These are phyloP conservation scores for Fusarium sp. DNA, from an alignment of 2,329 filamentous ascomycete species.

Conservation along the genomic window DNA sequence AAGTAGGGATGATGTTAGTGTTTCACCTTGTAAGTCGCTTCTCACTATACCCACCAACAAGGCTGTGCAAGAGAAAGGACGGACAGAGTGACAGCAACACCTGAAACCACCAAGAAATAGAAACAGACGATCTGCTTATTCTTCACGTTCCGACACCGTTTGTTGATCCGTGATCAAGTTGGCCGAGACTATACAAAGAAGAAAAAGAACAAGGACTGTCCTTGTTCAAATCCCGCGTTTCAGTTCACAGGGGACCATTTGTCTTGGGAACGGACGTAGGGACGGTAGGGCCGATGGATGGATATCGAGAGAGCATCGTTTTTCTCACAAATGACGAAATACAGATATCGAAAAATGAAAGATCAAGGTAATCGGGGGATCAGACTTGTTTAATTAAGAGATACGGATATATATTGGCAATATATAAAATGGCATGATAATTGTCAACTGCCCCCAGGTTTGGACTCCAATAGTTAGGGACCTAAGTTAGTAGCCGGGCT, in stretches of 20 bases:
- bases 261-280: slow-evolving; percentile 5
- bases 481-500: neutral
- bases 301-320: neutral
- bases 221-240: slow-evolving; percentile 15
- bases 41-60: slow-evolving; percentile 6
- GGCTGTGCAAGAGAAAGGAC: neutral
- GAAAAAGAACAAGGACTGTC: neutral
- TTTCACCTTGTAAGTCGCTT: neutral
- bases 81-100: slow-evolving; percentile 6
- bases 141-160: slow-evolving; percentile 1
- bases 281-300: neutral
- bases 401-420: slow-evolving; percentile 14
- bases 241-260: slow-evolving; percentile 13
- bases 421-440: slow-evolving; percentile 16
- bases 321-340: neutral
- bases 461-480: slow-evolving; percentile 26
- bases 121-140: slow-evolving; percentile 8
- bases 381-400: slow-evolving; percentile 19
- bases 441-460: slow-evolving; percentile 1
- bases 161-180: neutral
- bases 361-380: neutral
- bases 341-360: neutral
- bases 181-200: neutral
- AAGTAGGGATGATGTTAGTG: neutral
- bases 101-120: slow-evolving; percentile 33